Evolutionary conservation across 805 yeast genomes (phyloP).

Genomic region (Lachancea waltii): DNA sequence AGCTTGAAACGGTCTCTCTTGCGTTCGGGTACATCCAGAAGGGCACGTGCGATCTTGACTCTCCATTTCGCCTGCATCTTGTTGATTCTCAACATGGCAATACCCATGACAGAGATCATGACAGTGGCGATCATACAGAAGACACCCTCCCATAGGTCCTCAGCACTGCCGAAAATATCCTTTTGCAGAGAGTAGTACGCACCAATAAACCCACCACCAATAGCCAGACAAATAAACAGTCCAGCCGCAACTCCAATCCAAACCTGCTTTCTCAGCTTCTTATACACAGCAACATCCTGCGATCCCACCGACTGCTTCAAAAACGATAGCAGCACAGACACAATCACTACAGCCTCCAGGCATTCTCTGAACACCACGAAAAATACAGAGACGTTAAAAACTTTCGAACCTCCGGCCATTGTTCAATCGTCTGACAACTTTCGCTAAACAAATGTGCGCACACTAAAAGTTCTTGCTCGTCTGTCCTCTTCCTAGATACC

Average conservation of each 20-base stretch:
- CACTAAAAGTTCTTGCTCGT: too few relatives aligned
- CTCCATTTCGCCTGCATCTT: conserved; percentile 98
- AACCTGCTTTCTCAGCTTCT: conserved; percentile 64
- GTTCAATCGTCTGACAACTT: neutral
- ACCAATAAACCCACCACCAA: conserved; percentile 94
- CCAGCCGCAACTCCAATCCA: conserved; percentile 81
- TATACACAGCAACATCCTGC: conserved; percentile 48
- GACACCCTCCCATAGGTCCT: conserved; percentile 96
- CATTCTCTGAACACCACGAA: conserved; percentile 91
- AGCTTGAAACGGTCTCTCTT: conserved; percentile 47
- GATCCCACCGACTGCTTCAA: conserved; percentile 76
- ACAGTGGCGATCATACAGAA: conserved; percentile 86
- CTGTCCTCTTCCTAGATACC: too few relatives aligned
- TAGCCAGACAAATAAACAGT: conserved; percentile 64
- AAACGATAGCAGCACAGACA: conserved; percentile 87
- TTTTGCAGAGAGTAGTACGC: conserved; percentile 75
- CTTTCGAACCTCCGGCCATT: conserved; percentile 29
- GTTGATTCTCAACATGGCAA: conserved; percentile 92
- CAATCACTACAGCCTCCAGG: conserved; percentile 84
- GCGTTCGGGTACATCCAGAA: conserved; percentile 51
- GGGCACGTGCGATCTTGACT: conserved; percentile 81
- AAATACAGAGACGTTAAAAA: conserved; percentile 54
- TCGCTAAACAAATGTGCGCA: neutral
- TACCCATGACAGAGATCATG: conserved; percentile 89
- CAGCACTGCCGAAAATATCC: conserved; percentile 81